Evolutionary conservation across 768 basidiomycete species (phyloP).

Genomic region (Flagelloscypha sp.): DNA sequence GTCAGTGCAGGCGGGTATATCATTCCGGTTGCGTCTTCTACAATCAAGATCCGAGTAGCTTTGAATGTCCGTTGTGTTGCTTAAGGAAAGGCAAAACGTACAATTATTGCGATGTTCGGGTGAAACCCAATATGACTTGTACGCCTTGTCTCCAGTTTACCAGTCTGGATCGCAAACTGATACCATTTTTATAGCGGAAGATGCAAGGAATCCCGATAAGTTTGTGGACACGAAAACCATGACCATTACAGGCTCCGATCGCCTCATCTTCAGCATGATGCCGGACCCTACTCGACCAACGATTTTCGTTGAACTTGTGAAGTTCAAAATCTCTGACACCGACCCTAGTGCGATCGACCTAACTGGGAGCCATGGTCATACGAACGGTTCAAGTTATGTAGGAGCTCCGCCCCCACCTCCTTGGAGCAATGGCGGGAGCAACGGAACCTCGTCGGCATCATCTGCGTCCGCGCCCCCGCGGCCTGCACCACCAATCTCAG

Average conservation of each 20-base stretch:
- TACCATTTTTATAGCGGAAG: slow-evolving; percentile 22
- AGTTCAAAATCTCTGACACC: slow-evolving; percentile 17
- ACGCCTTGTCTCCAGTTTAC: slow-evolving; percentile 15
- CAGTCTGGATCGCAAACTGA: slow-evolving; percentile 2
- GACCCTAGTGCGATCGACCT: slow-evolving; percentile 2
- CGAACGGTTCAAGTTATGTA: slow-evolving; percentile 7
- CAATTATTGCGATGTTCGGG: slow-evolving; percentile 68
- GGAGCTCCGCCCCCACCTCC: slow-evolving; percentile 10
- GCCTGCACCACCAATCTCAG: slow-evolving; percentile 1
- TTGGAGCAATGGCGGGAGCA: slow-evolving; percentile 7
- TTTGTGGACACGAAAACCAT: slow-evolving; percentile 70
- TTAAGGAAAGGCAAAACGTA: slow-evolving; percentile 66
- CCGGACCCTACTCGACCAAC: slow-evolving; percentile 56
- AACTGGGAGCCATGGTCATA: slow-evolving; percentile 3
- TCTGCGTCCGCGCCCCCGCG: neutral
- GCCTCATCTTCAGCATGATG: slow-evolving; percentile 61
- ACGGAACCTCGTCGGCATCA: no score
- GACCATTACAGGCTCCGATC: slow-evolving; percentile 66
- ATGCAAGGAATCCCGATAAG: slow-evolving; percentile 41
- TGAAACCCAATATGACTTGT: slow-evolving; percentile 60
- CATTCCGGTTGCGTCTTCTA: slow-evolving; percentile 74
- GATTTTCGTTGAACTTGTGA: slow-evolving; percentile 66
- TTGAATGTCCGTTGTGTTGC: slow-evolving; percentile 72
- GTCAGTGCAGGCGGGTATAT: slow-evolving; percentile 55
- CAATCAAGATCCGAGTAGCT: slow-evolving; percentile 40